These are phyloP conservation scores for Heterobasidion parviporum DNA, from an alignment of 1,284 basidiomycete species.

Conservation along the genomic window DNA sequence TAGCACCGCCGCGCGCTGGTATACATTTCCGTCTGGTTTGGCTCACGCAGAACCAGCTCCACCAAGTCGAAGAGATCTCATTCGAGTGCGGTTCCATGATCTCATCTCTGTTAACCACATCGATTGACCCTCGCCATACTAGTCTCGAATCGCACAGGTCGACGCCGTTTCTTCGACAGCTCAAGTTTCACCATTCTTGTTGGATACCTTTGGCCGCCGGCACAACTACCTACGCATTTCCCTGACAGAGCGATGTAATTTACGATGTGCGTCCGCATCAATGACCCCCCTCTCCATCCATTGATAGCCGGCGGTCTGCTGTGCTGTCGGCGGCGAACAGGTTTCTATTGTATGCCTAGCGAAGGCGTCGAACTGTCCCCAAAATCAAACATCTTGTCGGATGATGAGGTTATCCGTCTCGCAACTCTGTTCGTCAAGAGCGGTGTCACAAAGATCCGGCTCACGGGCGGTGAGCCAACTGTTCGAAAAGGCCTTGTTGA, in stretches of 20 bases:
- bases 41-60: neutral
- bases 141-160: constrained; percentile 34
- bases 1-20: neutral
- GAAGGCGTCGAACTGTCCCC: constrained; percentile 77
- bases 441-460: constrained; percentile 79
- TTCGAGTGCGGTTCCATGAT: neutral
- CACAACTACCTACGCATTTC: constrained; percentile 86
- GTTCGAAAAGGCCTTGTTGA: constrained; percentile 72
- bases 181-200: constrained; percentile 37
- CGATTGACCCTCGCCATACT: neutral
- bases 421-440: constrained; percentile 73
- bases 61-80: constrained; percentile 1
- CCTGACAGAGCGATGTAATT: constrained; percentile 80
- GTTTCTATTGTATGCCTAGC: constrained; percentile 88
- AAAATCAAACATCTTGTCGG: constrained; percentile 57
- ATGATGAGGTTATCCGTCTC: constrained; percentile 70
- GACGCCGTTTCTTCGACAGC: constrained; percentile 32
- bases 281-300: neutral
- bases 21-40: neutral
- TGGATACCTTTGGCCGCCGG: constrained; percentile 61
- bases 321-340: constrained; percentile 27
- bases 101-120: neutral
- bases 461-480: constrained; percentile 88
- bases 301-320: neutral
- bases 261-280: constrained; percentile 54